Evolutionary conservation across 2,329 filamentous ascomycete species (phyloP).

Genomic region (Beauveria australis): DNA sequence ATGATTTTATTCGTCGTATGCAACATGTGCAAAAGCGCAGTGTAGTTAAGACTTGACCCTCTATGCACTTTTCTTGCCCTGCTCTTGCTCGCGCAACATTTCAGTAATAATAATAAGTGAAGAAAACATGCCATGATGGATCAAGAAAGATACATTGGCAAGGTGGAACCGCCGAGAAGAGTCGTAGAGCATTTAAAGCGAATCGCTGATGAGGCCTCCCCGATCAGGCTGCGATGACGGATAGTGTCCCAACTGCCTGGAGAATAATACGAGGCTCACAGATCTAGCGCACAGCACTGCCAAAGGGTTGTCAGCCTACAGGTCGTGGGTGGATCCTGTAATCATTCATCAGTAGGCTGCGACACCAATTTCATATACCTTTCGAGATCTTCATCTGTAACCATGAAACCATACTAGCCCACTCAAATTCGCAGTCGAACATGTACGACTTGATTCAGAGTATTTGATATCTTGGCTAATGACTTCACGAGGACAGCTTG

Average conservation of each 20-base stretch:
- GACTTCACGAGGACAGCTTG: too few species aligned
- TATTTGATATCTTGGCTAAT: too few species aligned
- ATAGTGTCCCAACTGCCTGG: background rate
- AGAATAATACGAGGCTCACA: background rate
- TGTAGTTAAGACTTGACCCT: background rate
- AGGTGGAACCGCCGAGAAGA: too few species aligned
- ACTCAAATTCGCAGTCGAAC: too few species aligned
- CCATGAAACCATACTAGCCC: too few species aligned
- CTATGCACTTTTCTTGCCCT: background rate
- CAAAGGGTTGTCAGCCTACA: background rate
- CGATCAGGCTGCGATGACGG: background rate
- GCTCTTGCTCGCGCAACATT: background rate
- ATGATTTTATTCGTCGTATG: too few species aligned
- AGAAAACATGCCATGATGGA: too few species aligned
- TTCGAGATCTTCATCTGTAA: too few species aligned
- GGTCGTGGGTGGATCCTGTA: background rate
- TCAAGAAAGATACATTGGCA: too few species aligned
- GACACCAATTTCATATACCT: too few species aligned
- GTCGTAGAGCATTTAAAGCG: background rate
- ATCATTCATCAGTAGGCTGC: background rate
- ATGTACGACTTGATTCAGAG: too few species aligned
- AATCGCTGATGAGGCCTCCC: background rate
- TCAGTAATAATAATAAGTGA: background rate
- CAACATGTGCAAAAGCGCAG: background rate
- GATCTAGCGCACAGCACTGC: background rate